Conservation (phyloP, 2,329 filamentous ascomycete species). For the Epichloe brachyelytri region DNA sequence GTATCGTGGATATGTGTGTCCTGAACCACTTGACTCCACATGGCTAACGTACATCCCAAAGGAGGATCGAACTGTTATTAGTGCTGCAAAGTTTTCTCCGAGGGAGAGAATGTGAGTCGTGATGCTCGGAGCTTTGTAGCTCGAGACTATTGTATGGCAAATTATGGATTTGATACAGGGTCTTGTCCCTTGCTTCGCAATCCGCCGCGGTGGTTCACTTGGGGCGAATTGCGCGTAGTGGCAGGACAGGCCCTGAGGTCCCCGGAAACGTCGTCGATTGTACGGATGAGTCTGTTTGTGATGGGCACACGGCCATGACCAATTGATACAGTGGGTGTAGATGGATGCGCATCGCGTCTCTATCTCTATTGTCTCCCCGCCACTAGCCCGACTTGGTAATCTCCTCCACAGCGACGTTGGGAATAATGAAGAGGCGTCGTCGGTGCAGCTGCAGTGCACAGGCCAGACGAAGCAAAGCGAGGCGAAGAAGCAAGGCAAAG, state of each 20-base stretch:
- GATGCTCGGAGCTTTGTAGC: neutral
- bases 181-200: neutral
- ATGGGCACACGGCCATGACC: neutral
- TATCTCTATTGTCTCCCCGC: slow-evolving; percentile 8
- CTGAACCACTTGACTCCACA: neutral
- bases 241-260: neutral
- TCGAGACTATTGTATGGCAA: neutral
- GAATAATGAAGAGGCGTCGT: neutral
- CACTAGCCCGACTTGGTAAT: slow-evolving; percentile 5
- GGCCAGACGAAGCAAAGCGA: slow-evolving; percentile 5
- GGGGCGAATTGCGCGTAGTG: neutral
- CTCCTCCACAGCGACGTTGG: neutral
- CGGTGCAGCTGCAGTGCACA: slow-evolving; percentile 5
- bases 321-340: neutral
- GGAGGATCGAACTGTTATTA: neutral
- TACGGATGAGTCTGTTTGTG: neutral
- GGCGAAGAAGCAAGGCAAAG: neutral
- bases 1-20: neutral
- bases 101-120: slow-evolving; percentile 3
- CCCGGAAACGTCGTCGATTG: neutral
- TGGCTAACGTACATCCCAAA: neutral
- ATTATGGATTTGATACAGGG: neutral
- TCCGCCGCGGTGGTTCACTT: neutral
- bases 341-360: neutral
- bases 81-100: neutral